Base-by-base conservation (phyloP, 441 rosid species). In the Bocquillonia castaneifolia region DNA sequence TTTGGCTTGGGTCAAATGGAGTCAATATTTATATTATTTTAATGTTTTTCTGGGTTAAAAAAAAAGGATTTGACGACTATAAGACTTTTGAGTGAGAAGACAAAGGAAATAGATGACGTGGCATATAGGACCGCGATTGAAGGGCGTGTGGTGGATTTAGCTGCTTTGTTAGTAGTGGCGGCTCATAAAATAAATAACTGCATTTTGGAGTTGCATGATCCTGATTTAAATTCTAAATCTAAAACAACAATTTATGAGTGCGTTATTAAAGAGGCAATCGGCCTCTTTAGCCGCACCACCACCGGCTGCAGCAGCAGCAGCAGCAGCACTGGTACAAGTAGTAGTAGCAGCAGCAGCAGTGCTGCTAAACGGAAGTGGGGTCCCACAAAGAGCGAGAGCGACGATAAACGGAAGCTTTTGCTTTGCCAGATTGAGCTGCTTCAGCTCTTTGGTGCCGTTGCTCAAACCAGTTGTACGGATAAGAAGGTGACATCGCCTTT, bases 391-490 rank as follows among this genome's bases (percentile, higher is more conserved):
- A 68, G 72, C 58, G 78, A 72, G 68, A 66, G 72, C 36, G 72
- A 61, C 10, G 67, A 59, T 76, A 86, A 81, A 66, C 76, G 94
- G 65, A 83, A 79, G 76, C 80, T 89, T 52, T 72, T 84, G 77
- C 89, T 92, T 61, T 60, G 78, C 62, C 87, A 78, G 83, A 88
- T 89, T 63, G 88, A 80, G 82, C 66, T 92, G 74, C 89, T 89
- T 63, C 96, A 88, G 80, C 83, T 88, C 53, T 89, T 85, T 50
- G 92, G 83, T 25, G 86, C 87, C 23, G 85, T 76, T 6, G 72
- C 80, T 59, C 71, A 28, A 22, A 66, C 59, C 40, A 64, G 61
- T 37, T 34, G 68, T 28, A 59, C 69, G 63, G 87, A 79, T 62
- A 78, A 74, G 78, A 88, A 82, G 83, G 70, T 68, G 71, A 64